These are phyloP conservation scores for Leccinellum luteum DNA, from an alignment of 768 basidiomycete genomes.

Conservation along the genomic window DNA sequence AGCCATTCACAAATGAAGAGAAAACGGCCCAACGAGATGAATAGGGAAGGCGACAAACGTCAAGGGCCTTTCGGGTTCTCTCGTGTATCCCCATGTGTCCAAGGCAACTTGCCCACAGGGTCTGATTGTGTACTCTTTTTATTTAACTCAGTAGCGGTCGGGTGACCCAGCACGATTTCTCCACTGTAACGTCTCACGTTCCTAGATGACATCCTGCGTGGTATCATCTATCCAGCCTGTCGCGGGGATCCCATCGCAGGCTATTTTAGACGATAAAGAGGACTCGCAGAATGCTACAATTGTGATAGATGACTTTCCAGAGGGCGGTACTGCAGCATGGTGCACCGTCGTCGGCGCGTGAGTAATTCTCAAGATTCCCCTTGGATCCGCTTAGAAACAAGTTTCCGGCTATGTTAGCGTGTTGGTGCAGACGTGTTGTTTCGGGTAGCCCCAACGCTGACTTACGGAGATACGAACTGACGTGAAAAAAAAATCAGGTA, in stretches of 20 bases:
- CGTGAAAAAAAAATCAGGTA: constrained; percentile 25
- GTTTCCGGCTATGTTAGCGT: constrained; percentile 16
- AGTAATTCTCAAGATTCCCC: background rate
- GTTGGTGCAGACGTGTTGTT: constrained; percentile 32
- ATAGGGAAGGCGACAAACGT: background rate
- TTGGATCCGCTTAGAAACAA: background rate
- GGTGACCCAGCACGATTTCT: background rate
- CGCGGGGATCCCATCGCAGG: background rate
- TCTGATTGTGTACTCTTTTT: background rate
- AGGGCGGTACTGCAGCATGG: constrained; percentile 30
- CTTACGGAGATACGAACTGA: background rate
- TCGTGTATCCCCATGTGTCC: background rate
- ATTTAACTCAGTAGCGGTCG: background rate
- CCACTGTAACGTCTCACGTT: background rate
- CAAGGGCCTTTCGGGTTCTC: background rate
- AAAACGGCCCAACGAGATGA: background rate
- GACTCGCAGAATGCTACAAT: background rate
- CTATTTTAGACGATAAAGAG: constrained; percentile 1
- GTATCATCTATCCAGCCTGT: constrained; percentile 1
- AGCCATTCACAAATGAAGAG: background rate
- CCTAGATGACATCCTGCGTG: constrained; percentile 8
- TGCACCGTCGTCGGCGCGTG: constrained; percentile 22
- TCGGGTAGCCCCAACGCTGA: constrained; percentile 21
- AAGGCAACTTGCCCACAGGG: background rate
- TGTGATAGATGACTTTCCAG: constrained; percentile 19